Evolutionary conservation across 306 rosid species (phyloP), one percentile per base, ranked within the genome.

Genomic region (Prunus mira): DNA sequence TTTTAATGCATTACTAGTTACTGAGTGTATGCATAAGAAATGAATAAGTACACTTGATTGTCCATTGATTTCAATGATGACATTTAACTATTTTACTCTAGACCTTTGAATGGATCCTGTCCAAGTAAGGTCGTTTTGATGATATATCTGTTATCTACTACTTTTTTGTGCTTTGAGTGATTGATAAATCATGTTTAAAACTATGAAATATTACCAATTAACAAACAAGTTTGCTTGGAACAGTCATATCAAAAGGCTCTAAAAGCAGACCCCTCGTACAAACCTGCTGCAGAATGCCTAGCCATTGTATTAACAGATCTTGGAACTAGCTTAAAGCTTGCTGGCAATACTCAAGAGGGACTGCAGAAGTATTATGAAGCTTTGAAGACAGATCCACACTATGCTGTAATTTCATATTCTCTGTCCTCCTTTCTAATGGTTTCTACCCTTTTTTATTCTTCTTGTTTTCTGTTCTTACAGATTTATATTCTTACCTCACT

Each of bases 181-280:
- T 74, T 76, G 28, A 74, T 73, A 80, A n/a, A 47, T 72, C 20
- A 66, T 49, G 76, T 22, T 18, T 34, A 12, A 50, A 25, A 45
- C 52, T 80, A 12, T 69, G 30, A 69, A 57, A 24, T 67, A 41
- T 78, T 62, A 54, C 60, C 60, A 63, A 32, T 72, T 32, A 22
- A 52, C 27, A 27, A 57, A 62, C 71, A 65, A 71, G 78, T 77
- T 74, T 81, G 56, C 75, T 78, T 95, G 83, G 83, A 76, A 74
- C 98, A 96, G 99, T 96, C 99, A 12, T 92, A 96, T 82, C 91
- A 88, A 84, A 96, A 92, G 88, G 98, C 99, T 83, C 79, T 96
- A 78, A 82, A 17, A 79, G 93, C 78, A 54, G 99, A 96, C 75
- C 82, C 96, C 75, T 84, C 91, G 5, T 92, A 92, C 87, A 92